A percentile compares a stretch with the other conserved stretches of the same genome.
These are phyloP conservation scores for Quercus variabilis DNA, from an alignment of 306 rosid genomes.

Conservation along the genomic window DNA sequence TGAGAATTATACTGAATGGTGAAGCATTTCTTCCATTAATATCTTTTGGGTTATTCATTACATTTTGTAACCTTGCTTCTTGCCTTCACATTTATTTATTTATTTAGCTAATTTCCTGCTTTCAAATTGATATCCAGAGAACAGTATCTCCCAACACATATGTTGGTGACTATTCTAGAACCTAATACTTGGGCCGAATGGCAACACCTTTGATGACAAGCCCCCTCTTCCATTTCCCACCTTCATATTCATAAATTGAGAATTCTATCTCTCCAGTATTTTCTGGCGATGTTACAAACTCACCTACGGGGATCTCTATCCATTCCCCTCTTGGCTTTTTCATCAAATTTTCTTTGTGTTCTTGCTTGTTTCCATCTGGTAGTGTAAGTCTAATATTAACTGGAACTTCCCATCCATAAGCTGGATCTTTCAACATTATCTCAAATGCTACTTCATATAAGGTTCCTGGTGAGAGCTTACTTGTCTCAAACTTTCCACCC, in stretches of 20 bases:
- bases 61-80: no score
- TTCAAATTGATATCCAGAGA: neutral
- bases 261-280: conserved; percentile 45
- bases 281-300: conserved; percentile 32
- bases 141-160: neutral
- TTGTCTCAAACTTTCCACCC: conserved; percentile 52
- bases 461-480: conserved; percentile 53
- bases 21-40: neutral
- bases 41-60: no score
- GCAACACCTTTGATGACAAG: conserved; percentile 55
- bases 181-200: conserved; percentile 45
- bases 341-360: conserved; percentile 31
- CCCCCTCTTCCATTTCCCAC: conserved; percentile 70
- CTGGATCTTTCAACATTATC: conserved; percentile 48
- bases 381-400: conserved; percentile 49
- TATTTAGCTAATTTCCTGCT: no score
- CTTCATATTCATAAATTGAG: conserved; percentile 49
- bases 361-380: conserved; percentile 54
- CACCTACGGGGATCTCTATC: conserved; percentile 59
- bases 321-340: conserved; percentile 31
- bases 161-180: neutral
- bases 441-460: conserved; percentile 45
- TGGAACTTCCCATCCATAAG: conserved; percentile 63
- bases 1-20: neutral
- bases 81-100: no score